Conservation (phyloP, 2,329 filamentous ascomycete genomes). For the Epichloe uncinata region DNA sequence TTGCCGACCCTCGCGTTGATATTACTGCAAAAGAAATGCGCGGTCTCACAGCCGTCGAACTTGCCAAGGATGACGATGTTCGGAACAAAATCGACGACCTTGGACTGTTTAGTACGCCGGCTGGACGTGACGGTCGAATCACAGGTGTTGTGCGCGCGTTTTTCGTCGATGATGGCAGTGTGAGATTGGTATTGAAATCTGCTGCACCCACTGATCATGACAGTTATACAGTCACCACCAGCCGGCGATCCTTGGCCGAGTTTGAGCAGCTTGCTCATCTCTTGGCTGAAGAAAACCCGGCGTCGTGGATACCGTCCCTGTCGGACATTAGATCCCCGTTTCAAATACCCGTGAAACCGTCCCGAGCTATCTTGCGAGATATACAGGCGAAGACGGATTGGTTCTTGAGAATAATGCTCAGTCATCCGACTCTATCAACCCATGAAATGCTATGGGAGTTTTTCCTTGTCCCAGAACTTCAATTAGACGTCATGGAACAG, state of each 20-base stretch:
- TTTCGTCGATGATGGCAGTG: constrained; percentile 92
- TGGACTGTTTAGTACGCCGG: constrained; percentile 62
- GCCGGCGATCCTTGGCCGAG: constrained; percentile 71
- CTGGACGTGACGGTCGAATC: constrained; percentile 63
- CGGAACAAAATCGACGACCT: constrained; percentile 93
- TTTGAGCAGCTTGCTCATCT: constrained; percentile 84
- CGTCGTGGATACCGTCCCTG: constrained; percentile 82
- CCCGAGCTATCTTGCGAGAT: constrained; percentile 72
- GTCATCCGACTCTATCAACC: constrained; percentile 83
- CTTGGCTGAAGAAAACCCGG: constrained; percentile 78
- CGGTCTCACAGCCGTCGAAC: constrained; percentile 84
- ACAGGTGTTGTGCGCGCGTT: constrained; percentile 91
- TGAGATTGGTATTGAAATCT: constrained; percentile 87
- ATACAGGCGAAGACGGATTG: constrained; percentile 76
- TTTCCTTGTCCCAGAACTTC: constrained; percentile 89
- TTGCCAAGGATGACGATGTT: constrained; percentile 96
- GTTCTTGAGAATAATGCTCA: constrained; percentile 75
- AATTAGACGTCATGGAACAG: constrained; percentile 79
- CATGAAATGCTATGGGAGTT: constrained; percentile 99
- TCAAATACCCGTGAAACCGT: constrained; percentile 84
- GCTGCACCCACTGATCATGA: constrained; percentile 71
- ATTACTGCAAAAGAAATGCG: constrained; percentile 70
- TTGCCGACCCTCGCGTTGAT: constrained; percentile 79
- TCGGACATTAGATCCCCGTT: constrained; percentile 73
- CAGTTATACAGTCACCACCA: constrained; percentile 89